Conservation (phyloP, 345 rosid genomes). For the Citrus unshiu region DNA sequence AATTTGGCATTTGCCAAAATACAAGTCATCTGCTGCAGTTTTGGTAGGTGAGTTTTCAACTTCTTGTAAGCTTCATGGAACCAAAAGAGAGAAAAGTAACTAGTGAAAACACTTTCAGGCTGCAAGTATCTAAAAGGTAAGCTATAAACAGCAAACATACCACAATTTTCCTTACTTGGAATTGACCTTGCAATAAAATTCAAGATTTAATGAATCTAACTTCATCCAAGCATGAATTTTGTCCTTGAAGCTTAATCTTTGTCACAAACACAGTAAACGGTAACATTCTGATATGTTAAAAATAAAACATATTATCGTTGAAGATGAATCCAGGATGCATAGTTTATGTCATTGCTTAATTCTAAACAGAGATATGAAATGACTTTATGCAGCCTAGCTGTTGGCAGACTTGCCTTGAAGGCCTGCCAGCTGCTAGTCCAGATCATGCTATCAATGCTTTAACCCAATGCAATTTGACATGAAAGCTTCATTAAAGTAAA, state of each 20-base stretch:
- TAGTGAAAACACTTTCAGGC: background rate
- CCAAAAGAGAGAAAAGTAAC: background rate
- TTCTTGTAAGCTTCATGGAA: no score
- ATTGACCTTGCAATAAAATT: background rate
- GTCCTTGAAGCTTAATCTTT: background rate
- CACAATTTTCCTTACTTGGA: no score
- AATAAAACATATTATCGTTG: background rate
- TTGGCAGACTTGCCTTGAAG: slow-evolving; percentile 48
- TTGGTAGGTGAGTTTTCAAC: background rate
- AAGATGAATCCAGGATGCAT: background rate
- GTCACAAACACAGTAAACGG: background rate
- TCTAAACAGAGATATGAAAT: slow-evolving; percentile 13
- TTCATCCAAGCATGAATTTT: background rate
- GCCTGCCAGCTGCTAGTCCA: slow-evolving; percentile 62
- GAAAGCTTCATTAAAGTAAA: background rate
- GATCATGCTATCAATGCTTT: slow-evolving; percentile 45
- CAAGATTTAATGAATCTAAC: background rate
- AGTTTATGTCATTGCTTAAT: background rate
- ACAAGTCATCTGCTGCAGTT: no score
- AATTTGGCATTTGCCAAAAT: no score
- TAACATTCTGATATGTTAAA: no score
- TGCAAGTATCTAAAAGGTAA: background rate
- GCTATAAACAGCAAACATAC: no score
- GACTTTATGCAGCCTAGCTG: slow-evolving; percentile 23
- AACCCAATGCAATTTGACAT: slow-evolving; percentile 25